Evolutionary conservation across 108 stramenopile species (phyloP).

Genomic region (Skeletonema marinoi): DNA sequence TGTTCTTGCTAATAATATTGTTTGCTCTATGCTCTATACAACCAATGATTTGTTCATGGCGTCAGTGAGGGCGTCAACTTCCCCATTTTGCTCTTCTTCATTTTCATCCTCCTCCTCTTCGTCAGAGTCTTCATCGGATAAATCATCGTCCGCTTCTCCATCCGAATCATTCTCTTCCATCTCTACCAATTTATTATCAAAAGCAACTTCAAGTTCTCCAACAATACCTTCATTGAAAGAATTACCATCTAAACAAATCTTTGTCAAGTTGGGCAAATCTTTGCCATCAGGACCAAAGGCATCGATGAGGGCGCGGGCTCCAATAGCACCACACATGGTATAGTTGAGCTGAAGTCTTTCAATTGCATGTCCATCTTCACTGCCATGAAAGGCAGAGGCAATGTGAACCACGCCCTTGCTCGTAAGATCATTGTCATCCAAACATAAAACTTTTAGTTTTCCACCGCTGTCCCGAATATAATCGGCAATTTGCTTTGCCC

Average conservation of each 20-base stretch:
- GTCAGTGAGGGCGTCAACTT: conserved; percentile 45
- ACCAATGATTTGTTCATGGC: conserved; percentile 46
- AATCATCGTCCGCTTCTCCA: conserved; percentile 52
- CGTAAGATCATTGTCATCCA: conserved; percentile 60
- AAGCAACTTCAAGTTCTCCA: conserved; percentile 41
- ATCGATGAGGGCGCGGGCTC: conserved; percentile 46
- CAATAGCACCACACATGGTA: conserved; percentile 41
- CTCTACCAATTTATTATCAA: conserved; percentile 36
- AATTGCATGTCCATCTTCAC: conserved; percentile 40
- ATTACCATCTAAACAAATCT: conserved; percentile 41
- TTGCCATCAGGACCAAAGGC: conserved; percentile 46
- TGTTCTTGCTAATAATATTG: neutral
- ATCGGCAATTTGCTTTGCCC: conserved; percentile 52
- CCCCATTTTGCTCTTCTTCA: conserved; percentile 9
- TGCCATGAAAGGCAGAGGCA: conserved; percentile 39
- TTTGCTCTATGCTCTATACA: conserved; percentile 19
- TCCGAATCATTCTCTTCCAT: conserved; percentile 57
- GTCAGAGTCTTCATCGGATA: conserved; percentile 40
- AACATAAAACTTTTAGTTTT: conserved; percentile 37
- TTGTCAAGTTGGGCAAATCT: conserved; percentile 46
- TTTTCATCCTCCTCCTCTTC: conserved; percentile 45
- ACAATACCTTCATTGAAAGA: conserved; percentile 40
- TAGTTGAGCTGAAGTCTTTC: conserved; percentile 43
- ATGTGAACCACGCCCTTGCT: conserved; percentile 41
- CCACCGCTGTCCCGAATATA: conserved; percentile 42